Evolutionary conservation across 73 alveolate species (phyloP), one percentile per base, ranked within the genome.

Genomic region (Paramecium octaurelia): DNA sequence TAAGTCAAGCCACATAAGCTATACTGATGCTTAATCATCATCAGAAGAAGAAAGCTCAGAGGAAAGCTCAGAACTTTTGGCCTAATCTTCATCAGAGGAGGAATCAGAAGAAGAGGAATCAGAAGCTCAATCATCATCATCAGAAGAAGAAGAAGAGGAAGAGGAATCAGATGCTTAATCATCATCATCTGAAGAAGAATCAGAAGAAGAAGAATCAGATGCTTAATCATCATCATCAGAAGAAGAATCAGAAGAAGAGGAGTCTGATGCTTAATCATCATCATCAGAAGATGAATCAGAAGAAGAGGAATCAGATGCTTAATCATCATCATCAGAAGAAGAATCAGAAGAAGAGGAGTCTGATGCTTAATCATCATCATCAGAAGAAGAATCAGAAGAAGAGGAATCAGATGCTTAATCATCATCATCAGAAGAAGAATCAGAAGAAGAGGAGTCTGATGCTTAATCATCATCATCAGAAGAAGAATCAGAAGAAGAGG

Each of bases 351-450:
- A 58, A 27, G 75, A 58, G 11, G 80, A 60, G 23, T 60, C 80
- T 3, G 80, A 60, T 60, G 80, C 80, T 23, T 9, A 60, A n/a
- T n/a, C n/a, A 10, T 60, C 80, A 60, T 24, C 36, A 24, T 60
- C 80, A 8, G 80, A 60, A 31, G 80, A 60, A 4, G 80, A 58
- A 58, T 10, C 11, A 27, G 80, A 60, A 60, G 80, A 60, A 14
- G 80, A 60, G 23, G 80, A 60, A 60, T 60, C 80, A 21, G 80
- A 60, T 60, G 80, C 80, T 60, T 24, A 60, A n/a, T n/a, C n/a
- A 27, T 60, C 80, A 60, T 24, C 36, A 48, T 48, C 64, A 14
- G 64, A 48, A 48, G 23, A 48, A 48, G 64, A 48, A 48, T 48
- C 64, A 9, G 64, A 48, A 48, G 58, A 44, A 44, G 58, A 44